phyloP scores from a whole-genome alignment of 768 basidiomycete genomes.

The Trametes villosa region DNA sequence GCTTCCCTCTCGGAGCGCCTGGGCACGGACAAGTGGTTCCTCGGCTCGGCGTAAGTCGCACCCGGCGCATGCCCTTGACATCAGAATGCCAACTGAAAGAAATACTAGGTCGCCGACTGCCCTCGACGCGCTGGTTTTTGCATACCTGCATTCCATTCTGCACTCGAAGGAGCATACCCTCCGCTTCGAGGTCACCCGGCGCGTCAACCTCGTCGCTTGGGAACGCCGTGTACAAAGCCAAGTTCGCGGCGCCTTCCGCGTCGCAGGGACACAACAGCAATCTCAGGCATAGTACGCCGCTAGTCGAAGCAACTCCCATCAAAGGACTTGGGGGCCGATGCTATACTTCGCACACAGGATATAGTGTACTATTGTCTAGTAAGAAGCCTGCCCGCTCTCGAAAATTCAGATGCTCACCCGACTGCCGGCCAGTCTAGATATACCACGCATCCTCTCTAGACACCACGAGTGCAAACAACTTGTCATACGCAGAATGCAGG shows the following conservation, averaged over 20 bases:
- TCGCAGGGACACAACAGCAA: neutral
- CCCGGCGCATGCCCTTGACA: neutral
- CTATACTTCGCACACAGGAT: too few species aligned
- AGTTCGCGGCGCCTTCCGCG: constrained; percentile 56
- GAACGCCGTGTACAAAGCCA: constrained; percentile 67
- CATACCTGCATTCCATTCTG: constrained; percentile 74
- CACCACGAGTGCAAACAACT: too few species aligned
- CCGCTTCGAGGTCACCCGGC: constrained; percentile 68
- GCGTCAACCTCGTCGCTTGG: constrained; percentile 82
- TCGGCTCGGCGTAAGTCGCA: constrained; percentile 64
- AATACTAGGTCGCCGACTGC: constrained; percentile 73
- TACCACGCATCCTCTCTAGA: too few species aligned
- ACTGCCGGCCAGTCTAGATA: too few species aligned
- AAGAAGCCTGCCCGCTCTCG: too few species aligned
- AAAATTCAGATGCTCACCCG: too few species aligned
- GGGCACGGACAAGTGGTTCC: constrained; percentile 80
- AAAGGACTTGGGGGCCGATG: too few species aligned
- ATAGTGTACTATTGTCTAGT: too few species aligned
- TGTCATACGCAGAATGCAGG: too few species aligned
- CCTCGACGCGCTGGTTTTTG: constrained; percentile 82
- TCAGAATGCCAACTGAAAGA: neutral
- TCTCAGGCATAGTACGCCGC: neutral
- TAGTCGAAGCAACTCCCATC: neutral
- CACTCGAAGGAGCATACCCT: constrained; percentile 45
- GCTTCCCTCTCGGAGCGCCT: constrained; percentile 74